These are phyloP conservation scores for Syncephalastrum contaminatum DNA, from an alignment of 371 early-diverging fungal genomes.

Conservation along the genomic window DNA sequence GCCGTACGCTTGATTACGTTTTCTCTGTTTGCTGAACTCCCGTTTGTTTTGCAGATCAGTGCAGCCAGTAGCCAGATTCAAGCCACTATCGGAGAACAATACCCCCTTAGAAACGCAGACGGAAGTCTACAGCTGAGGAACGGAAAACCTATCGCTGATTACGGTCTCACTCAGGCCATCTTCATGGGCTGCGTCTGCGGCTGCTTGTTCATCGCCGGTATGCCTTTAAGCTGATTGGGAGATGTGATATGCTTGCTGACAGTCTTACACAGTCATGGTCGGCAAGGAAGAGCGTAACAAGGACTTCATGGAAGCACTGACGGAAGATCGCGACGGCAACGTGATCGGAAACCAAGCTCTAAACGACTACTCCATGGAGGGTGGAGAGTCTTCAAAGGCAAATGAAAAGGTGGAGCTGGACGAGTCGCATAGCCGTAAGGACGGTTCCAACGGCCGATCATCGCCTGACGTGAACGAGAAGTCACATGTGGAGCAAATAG, in stretches of 20 bases:
- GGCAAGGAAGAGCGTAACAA: constrained; percentile 39
- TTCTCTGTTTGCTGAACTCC: too few relatives aligned
- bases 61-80: constrained; percentile 65
- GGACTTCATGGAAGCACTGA: constrained; percentile 28
- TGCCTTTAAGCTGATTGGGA: too few relatives aligned
- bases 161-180: constrained; percentile 59
- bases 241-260: not conserved
- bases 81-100: constrained; percentile 54
- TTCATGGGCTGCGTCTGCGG: constrained; percentile 53
- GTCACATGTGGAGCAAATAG: too few relatives aligned
- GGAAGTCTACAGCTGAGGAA: constrained; percentile 26
- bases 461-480: too few relatives aligned
- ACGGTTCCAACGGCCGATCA: too few relatives aligned
- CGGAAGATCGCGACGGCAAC: constrained; percentile 17
- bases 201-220: constrained; percentile 29
- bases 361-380: constrained; percentile 21
- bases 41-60: constrained; percentile 29
- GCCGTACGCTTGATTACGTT: not conserved
- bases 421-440: too few relatives aligned
- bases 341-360: constrained; percentile 22
- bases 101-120: constrained; percentile 24
- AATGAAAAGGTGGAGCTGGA: too few relatives aligned
- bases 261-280: constrained; percentile 18
- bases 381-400: constrained; percentile 17
- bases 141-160: constrained; percentile 54